A percentile compares a stretch with the other conserved stretches of the same genome.
Evolutionary conservation across 208 protist genomes (phyloP).

Genomic region (Kentomonas sorsogonicus): DNA sequence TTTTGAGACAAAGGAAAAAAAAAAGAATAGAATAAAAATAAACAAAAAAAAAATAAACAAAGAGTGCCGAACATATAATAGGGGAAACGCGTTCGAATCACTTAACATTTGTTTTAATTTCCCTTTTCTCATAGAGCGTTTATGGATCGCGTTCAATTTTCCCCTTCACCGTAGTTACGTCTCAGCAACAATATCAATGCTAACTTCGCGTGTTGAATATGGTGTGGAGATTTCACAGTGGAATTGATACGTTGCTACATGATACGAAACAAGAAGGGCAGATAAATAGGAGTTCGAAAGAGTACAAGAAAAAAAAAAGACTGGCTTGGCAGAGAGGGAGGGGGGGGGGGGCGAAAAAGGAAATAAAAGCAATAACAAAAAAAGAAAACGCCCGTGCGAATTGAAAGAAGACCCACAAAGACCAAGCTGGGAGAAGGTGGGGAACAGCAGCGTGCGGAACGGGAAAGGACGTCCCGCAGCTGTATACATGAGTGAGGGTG

Average conservation of each 20-base stretch:
- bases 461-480: background rate
- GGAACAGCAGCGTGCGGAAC: background rate
- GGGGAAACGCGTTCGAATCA: background rate
- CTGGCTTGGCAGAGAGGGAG: background rate
- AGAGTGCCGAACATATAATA: background rate
- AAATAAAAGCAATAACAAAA: slow-evolving; percentile 2
- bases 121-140: too few species aligned
- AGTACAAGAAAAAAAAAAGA: slow-evolving; percentile 10
- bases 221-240: too few species aligned
- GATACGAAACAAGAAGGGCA: too few species aligned
- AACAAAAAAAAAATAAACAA: slow-evolving; percentile 17
- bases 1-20: background rate
- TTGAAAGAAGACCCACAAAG: background rate
- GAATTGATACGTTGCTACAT: too few species aligned
- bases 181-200: background rate
- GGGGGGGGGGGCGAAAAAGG: slow-evolving; percentile 4
- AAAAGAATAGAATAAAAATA: background rate
- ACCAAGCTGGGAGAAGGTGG: background rate
- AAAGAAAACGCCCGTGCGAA: background rate
- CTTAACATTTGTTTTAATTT: background rate
- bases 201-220: background rate
- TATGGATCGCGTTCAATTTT: too few species aligned
- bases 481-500: too few species aligned
- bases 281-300: too few species aligned
- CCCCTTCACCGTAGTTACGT: background rate